Conservation (phyloP, 805 yeast genomes). For the Kluyveromyces aestuarii region DNA sequence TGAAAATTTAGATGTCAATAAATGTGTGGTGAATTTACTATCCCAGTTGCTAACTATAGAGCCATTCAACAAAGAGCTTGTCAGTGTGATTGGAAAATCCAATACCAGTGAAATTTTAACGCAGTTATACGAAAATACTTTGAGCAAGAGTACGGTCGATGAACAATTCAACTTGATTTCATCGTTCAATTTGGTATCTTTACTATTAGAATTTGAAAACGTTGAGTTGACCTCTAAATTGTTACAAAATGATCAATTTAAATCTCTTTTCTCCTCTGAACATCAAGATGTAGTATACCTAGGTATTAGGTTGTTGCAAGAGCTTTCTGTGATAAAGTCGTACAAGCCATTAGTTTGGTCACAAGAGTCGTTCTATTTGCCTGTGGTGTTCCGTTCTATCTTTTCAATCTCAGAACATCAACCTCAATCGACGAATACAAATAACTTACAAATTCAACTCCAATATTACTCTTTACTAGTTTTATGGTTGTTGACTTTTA, state of each 20-base stretch:
- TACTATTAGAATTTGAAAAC: conserved; percentile 21
- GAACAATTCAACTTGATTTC: conserved; percentile 24
- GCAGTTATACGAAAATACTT: conserved; percentile 18
- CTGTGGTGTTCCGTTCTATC: conserved; percentile 37
- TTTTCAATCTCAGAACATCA: conserved; percentile 21
- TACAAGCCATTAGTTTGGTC: conserved; percentile 22
- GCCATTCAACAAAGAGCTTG: conserved; percentile 2
- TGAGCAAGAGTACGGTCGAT: conserved; percentile 3
- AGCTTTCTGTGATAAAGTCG: conserved; percentile 19
- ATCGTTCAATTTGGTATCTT: conserved; percentile 25
- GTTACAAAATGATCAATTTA: conserved; percentile 15
- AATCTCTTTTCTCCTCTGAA: conserved; percentile 16
- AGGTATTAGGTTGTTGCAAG: conserved; percentile 26
- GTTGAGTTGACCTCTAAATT: conserved; percentile 13
- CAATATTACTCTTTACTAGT: conserved; percentile 72
- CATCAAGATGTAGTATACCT: conserved; percentile 26
- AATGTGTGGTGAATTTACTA: conserved; percentile 23
- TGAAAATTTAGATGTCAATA: conserved; percentile 20
- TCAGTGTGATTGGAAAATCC: neutral
- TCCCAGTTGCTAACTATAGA: conserved; percentile 23
- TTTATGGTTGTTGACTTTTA: conserved; percentile 82
- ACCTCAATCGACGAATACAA: conserved; percentile 28
- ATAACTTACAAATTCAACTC: conserved; percentile 58
- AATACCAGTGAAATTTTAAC: conserved; percentile 4
- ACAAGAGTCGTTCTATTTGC: conserved; percentile 34